phyloP scores from a whole-genome alignment of 768 basidiomycete genomes.

The Lanmaoa pseudosensibilis region DNA sequence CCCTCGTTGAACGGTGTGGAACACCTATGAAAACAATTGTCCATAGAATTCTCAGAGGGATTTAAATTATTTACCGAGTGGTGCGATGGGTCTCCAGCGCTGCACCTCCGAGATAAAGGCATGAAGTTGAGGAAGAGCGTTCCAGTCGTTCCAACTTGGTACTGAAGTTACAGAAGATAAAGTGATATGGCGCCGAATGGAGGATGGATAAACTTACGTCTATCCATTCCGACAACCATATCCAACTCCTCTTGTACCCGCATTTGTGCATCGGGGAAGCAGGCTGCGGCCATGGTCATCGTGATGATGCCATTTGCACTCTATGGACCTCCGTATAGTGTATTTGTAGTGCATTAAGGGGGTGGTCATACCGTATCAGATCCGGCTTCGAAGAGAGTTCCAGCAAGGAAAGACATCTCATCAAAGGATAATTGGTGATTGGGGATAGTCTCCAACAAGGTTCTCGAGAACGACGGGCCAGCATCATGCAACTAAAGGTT shows the following conservation, averaged over 20 bases:
- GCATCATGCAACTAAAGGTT: conserved; percentile 11
- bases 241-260: conserved; percentile 56
- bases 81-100: conserved; percentile 39
- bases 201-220: conserved; percentile 12
- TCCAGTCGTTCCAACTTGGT: conserved; percentile 37
- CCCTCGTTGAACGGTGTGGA: conserved; percentile 60
- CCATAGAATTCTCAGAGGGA: too few species aligned
- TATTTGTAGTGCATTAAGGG: accelerated
- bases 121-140: conserved; percentile 34
- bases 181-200: not conserved
- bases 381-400: conserved; percentile 61
- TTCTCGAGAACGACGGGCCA: conserved; percentile 46
- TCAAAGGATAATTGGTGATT: conserved; percentile 50
- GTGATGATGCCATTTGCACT: conserved; percentile 33
- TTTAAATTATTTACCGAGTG: conserved; percentile 20
- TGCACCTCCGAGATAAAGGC: conserved; percentile 39
- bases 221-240: conserved; percentile 44
- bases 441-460: conserved; percentile 48
- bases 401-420: conserved; percentile 55
- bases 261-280: conserved; percentile 49
- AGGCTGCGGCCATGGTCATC: conserved; percentile 52
- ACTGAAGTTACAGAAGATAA: conserved; percentile 19
- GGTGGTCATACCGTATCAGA: conserved; percentile 45
- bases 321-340: not conserved
- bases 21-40: conserved; percentile 34